A percentile compares a stretch with the other conserved stretches of the same genome.
phyloP scores from a whole-genome alignment of 1,284 basidiomycete genomes.

The Flammula alnicola region DNA sequence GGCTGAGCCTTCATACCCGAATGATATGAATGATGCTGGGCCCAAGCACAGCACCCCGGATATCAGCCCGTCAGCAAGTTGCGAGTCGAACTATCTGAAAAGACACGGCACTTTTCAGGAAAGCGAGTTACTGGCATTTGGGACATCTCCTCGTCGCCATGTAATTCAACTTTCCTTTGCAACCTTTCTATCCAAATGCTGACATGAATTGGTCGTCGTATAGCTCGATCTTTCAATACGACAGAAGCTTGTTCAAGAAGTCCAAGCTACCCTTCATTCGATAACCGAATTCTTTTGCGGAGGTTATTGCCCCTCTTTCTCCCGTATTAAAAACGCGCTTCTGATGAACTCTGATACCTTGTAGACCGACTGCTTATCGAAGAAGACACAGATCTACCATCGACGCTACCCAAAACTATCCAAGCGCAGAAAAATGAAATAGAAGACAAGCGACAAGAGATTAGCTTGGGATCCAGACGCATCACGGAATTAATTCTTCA shows the following conservation, averaged over 20 bases:
- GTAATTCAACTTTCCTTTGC: constrained; percentile 5
- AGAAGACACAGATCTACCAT: not conserved
- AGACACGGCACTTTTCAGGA: not conserved
- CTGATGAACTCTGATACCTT: not conserved
- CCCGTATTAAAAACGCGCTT: too few relatives aligned
- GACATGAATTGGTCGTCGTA: not conserved
- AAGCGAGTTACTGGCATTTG: constrained; percentile 14
- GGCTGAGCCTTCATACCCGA: not conserved
- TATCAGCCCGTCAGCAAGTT: not conserved
- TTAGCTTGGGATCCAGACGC: not conserved
- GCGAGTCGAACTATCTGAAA: not conserved
- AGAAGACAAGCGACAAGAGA: constrained; percentile 4
- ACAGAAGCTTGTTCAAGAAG: constrained; percentile 20
- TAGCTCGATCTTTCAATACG: constrained; percentile 19
- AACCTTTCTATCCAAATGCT: not conserved
- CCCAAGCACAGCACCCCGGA: not conserved
- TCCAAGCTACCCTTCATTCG: constrained; percentile 18
- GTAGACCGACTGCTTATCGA: not conserved
- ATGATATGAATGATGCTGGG: not conserved
- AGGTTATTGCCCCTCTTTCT: constrained; percentile 7
- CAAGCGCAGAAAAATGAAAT: constrained; percentile 10
- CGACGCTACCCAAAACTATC: constrained; percentile 9
- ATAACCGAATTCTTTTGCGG: constrained; percentile 24
- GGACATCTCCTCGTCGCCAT: constrained; percentile 17
- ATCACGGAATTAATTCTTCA: constrained; percentile 10